These are phyloP conservation scores for Knufia fluminis DNA, from an alignment of 2,329 filamentous ascomycete species.

Conservation along the genomic window DNA sequence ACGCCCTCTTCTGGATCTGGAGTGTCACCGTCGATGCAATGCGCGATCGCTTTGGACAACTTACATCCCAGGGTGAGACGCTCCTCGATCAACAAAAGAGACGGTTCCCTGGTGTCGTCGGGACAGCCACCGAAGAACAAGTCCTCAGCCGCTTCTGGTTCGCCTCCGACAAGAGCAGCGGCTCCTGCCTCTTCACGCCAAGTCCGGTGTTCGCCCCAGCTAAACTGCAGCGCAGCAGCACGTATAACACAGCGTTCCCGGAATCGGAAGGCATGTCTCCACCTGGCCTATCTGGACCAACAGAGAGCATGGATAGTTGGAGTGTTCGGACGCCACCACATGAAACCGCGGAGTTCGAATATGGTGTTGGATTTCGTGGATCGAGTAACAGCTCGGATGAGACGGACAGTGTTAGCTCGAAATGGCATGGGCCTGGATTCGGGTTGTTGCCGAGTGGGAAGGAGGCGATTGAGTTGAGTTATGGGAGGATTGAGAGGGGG, in stretches of 20 bases:
- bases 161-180: background rate
- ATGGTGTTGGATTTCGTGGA: background rate
- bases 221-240: background rate
- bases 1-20: slow-evolving; percentile 6
- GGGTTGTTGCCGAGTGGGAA: background rate
- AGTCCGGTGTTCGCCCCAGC: background rate
- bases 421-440: background rate
- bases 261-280: too few species aligned
- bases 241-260: background rate
- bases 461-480: background rate
- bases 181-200: slow-evolving; percentile 1
- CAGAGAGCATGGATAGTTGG: slow-evolving; percentile 5
- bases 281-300: background rate
- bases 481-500: background rate
- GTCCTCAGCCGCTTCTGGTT: slow-evolving; percentile 3
- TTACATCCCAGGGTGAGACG: background rate
- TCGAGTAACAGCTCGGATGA: background rate
- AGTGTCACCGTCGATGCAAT: slow-evolving; percentile 2
- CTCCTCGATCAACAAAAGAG: slow-evolving; percentile 2
- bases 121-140: slow-evolving; percentile 8
- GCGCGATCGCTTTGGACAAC: background rate
- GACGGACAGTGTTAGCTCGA: background rate
- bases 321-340: background rate
- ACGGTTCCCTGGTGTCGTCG: slow-evolving; percentile 2
- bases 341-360: background rate